Percentiles rank a stretch among this genome's conserved stretches.
Evolutionary conservation across 192 early-diverging fungal genomes (phyloP).

Genomic region (Rhizophagus prolifer): DNA sequence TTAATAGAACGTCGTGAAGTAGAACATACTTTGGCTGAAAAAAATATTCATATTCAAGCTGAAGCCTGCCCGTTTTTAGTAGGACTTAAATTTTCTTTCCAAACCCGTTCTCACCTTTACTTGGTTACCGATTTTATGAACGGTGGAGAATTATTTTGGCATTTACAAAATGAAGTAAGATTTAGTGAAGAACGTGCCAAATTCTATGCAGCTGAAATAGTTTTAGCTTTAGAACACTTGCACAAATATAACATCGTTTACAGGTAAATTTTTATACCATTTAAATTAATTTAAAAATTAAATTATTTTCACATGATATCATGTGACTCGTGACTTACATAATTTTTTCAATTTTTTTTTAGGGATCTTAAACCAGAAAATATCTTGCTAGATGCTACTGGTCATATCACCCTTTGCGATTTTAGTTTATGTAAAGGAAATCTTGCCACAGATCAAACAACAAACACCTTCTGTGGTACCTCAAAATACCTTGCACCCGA

Average conservation of each 20-base stretch:
- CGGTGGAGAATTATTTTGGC: constrained; percentile 78
- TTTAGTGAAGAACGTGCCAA: constrained; percentile 64
- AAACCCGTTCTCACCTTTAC: constrained; percentile 73
- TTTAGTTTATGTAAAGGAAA: constrained; percentile 80
- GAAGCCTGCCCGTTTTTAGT: constrained; percentile 71
- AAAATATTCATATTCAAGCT: constrained; percentile 71
- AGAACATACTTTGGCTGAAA: constrained; percentile 72
- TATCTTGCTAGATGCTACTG: constrained; percentile 61
- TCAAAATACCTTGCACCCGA: constrained; percentile 89
- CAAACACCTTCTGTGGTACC: constrained; percentile 87
- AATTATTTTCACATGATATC: background rate
- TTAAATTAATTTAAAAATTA: background rate
- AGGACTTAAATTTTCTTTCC: constrained; percentile 76
- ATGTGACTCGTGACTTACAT: background rate
- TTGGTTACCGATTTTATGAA: constrained; percentile 79
- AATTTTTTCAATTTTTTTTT: background rate
- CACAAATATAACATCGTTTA: constrained; percentile 71
- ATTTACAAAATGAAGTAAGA: constrained; percentile 65
- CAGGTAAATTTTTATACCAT: constrained; percentile 24
- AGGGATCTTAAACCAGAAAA: constrained; percentile 75
- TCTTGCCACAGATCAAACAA: constrained; percentile 50
- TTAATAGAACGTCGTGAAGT: constrained; percentile 74
- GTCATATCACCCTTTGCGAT: constrained; percentile 73
- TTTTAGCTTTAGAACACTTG: constrained; percentile 67
- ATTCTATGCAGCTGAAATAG: constrained; percentile 70